Evolutionary conservation across 805 yeast genomes (phyloP).

Genomic region (Isabelozyma heimii): DNA sequence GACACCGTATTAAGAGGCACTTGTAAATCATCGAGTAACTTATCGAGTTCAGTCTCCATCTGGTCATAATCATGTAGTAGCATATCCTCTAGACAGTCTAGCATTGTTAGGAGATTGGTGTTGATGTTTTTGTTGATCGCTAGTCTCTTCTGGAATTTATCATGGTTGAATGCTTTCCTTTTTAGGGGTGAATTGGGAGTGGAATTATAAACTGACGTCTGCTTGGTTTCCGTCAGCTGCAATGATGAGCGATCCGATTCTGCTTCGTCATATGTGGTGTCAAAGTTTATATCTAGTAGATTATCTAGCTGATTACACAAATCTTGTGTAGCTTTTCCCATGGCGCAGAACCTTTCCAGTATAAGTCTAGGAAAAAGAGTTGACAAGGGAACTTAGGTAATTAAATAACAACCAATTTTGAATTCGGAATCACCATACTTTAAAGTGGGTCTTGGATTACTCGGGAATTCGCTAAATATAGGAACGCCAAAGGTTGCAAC

Average conservation of each 20-base stretch:
- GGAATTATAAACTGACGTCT: not conserved
- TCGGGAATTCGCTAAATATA: too few relatives aligned
- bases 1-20: not conserved
- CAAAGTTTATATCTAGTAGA: not conserved
- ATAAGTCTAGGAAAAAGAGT: not conserved
- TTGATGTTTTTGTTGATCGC: constrained; percentile 4
- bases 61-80: constrained; percentile 15
- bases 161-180: not conserved
- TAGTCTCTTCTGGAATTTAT: not conserved
- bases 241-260: constrained; percentile 3
- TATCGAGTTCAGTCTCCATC: constrained; percentile 13
- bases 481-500: too few relatives aligned
- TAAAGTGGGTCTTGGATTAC: too few relatives aligned
- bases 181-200: not conserved
- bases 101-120: constrained; percentile 11
- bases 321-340: constrained; percentile 2
- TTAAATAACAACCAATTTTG: too few relatives aligned
- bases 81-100: constrained; percentile 29
- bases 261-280: not conserved
- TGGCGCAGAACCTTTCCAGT: too few relatives aligned
- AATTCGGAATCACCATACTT: too few relatives aligned
- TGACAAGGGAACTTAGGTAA: not conserved
- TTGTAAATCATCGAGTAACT: constrained; percentile 8
- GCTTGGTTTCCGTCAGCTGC: constrained; percentile 5
- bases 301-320: constrained; percentile 5